Evolutionary conservation across 371 early-diverging fungal genomes (phyloP), one percentile per base, ranked within the genome.

Genomic region (Syncephalis fuscata): DNA sequence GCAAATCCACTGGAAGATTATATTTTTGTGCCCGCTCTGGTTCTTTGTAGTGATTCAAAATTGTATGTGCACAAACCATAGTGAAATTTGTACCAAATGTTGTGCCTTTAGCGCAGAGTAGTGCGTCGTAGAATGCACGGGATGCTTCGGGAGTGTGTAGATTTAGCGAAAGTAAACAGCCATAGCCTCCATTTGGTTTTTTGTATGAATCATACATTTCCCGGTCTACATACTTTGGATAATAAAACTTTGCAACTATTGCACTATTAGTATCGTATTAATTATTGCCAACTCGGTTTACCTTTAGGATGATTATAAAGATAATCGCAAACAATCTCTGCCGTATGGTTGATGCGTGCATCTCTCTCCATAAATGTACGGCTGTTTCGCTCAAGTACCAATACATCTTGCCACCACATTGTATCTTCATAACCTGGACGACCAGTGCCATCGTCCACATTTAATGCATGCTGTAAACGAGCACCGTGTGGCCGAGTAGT

Each of bases 1-100:
- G 67, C 38, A 94, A 59, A 51, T 78, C 54, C 10, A 74, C 62
- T 10, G 65, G 58, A 16, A 96, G 90, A 32, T 85, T 88, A 60
- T 55, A 93, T 48, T 71, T 52, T 15, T 68, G 71, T 3, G 88
- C 94, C 90, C 91, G 92, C 23, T 94, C 93, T 11, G 93, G 66
- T 61, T 95, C 87, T 23, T 64, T 69, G 63, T 80, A 92, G 58
- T 96, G 96, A 2, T 93, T 95, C 23, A 96, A 62, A 10, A 96
- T 80, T 1, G 94, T 85, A 58, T 94, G 94, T 5, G 94, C 92
- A 50, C 85, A 82, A 5, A 75, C 86, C 39, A 96, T 67, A 4
- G 96, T 96, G 57, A 93, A 96, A 67, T 90, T 92, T 39, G 94
- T 94, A 1, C 96, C 96, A 22, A 96, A 70, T 0, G 89, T 88